Base-by-base conservation (phyloP, 257 asterid genomes). In the Primulina huaijiensis region DNA sequence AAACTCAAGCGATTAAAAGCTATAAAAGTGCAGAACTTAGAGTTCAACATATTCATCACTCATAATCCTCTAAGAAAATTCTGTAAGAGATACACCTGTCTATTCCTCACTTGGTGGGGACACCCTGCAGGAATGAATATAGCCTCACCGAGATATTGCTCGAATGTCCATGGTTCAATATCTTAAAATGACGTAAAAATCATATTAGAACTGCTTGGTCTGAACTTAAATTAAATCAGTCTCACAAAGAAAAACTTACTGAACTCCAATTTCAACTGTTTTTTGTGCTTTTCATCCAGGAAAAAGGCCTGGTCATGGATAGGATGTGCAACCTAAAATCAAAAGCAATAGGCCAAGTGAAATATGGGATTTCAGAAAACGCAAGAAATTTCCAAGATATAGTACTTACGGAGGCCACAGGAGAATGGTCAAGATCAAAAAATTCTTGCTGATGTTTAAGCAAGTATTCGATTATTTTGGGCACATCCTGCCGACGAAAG, bases 401-500 rank as follows among this genome's bases (percentile, higher is more conserved):
- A 53, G 58, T 3, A 50, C 82, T 43, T 72, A 79, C 86, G 21
- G 75, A 74, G 60, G 67, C 33, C 67, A 75, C 75, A 9, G 84
- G 81, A 69, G 63, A 65, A 40, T 74, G 58, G 30, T 62, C 71
- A 7, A 75, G 55, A 55, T 79, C 82, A 20, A 65, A 71, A 72
- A 82, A 79, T 72, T 79, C 82, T 72, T 73, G 69, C 78, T 75
- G 72, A 70, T 82, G 80, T 71, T 61, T 82, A 64, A 52, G 62
- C 68, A 82, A 75, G 79, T 82, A 82, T n/a, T 78, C 75, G 19
- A 75, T 74, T 60, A 82, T 56, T 76, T 79, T 82, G 29, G 84
- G 80, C 50, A 82, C 87, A 65, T 82, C 87, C 78, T 82, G 82
- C 40, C 87, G 72, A 35, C 84, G 84, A 50, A 82, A 82, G 60